These are phyloP conservation scores for Friedmanniomyces endolithicus DNA, from an alignment of 495 filamentous ascomycete species.

Conservation along the genomic window DNA sequence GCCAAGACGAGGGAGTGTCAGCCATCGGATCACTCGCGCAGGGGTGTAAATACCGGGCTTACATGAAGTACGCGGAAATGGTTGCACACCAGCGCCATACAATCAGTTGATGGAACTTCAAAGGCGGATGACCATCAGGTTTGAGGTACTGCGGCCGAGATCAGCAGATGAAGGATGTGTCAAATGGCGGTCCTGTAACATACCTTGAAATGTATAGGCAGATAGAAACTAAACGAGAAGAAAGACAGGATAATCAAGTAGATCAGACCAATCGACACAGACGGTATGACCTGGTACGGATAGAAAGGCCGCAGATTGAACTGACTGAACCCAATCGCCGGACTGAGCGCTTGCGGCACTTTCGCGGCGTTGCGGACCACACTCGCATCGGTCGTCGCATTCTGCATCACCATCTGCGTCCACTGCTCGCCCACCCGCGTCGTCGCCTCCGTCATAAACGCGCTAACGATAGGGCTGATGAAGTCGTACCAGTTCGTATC, in stretches of 20 bases:
- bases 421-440: slow-evolving; percentile 43
- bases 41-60: too few relatives aligned
- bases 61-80: slow-evolving; percentile 50
- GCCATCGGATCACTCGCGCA: too few relatives aligned
- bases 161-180: background rate
- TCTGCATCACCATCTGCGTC: slow-evolving; percentile 34
- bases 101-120: slow-evolving; percentile 49
- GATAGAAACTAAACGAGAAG: slow-evolving; percentile 59
- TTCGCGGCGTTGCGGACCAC: slow-evolving; percentile 32
- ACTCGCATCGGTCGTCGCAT: slow-evolving; percentile 26
- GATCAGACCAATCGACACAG: slow-evolving; percentile 55
- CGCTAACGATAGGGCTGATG: slow-evolving; percentile 39
- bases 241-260: slow-evolving; percentile 65
- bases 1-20: too few relatives aligned
- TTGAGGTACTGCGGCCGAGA: slow-evolving; percentile 32
- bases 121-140: slow-evolving; percentile 40
- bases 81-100: slow-evolving; percentile 51
- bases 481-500: slow-evolving; percentile 42
- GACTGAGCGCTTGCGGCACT: slow-evolving; percentile 48
- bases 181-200: background rate
- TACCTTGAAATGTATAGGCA: slow-evolving; percentile 48
- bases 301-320: slow-evolving; percentile 53
- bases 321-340: slow-evolving; percentile 48
- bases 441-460: slow-evolving; percentile 35
- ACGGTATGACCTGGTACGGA: slow-evolving; percentile 43